phyloP scores from a whole-genome alignment of 2,329 filamentous ascomycete species.

The Verticillium klebahnii region DNA sequence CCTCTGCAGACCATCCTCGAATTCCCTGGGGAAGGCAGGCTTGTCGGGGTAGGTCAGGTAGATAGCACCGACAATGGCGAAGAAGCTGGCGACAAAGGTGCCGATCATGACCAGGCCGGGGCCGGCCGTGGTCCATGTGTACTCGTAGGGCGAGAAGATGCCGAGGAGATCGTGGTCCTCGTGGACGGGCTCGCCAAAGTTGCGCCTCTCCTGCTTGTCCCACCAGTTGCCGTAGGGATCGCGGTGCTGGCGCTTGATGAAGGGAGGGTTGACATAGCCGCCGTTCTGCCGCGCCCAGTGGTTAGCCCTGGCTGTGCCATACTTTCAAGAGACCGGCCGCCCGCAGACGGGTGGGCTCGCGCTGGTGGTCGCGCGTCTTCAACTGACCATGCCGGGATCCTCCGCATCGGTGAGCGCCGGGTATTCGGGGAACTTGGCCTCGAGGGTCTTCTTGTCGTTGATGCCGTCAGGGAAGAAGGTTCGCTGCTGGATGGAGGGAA shows the following conservation, averaged over 20 bases:
- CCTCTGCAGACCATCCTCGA: slow-evolving; percentile 65
- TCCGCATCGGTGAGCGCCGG: slow-evolving; percentile 50
- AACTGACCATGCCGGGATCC: slow-evolving; percentile 62
- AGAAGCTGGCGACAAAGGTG: slow-evolving; percentile 58
- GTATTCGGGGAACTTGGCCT: slow-evolving; percentile 48
- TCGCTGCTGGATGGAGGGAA: slow-evolving; percentile 47
- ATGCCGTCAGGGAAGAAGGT: slow-evolving; percentile 48
- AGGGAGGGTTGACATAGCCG: slow-evolving; percentile 74
- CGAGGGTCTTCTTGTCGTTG: slow-evolving; percentile 39
- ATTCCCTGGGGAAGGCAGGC: slow-evolving; percentile 64
- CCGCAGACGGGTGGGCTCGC: not conserved
- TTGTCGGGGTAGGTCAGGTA: slow-evolving; percentile 68
- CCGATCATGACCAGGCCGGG: slow-evolving; percentile 67
- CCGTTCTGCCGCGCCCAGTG: slow-evolving; percentile 60
- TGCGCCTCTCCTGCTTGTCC: slow-evolving; percentile 95
- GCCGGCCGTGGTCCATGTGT: slow-evolving; percentile 72
- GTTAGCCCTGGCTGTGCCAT: slow-evolving; percentile 14
- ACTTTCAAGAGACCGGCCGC: not conserved
- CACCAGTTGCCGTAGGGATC: slow-evolving; percentile 94
- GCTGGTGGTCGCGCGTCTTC: not conserved
- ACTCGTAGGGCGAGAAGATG: slow-evolving; percentile 83
- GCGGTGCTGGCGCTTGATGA: slow-evolving; percentile 83
- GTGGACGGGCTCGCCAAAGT: slow-evolving; percentile 94
- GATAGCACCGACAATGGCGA: slow-evolving; percentile 64
- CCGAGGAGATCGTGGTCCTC: slow-evolving; percentile 94